These are phyloP conservation scores for Fusarium illudens DNA, from an alignment of 2,329 filamentous ascomycete genomes.

Conservation along the genomic window DNA sequence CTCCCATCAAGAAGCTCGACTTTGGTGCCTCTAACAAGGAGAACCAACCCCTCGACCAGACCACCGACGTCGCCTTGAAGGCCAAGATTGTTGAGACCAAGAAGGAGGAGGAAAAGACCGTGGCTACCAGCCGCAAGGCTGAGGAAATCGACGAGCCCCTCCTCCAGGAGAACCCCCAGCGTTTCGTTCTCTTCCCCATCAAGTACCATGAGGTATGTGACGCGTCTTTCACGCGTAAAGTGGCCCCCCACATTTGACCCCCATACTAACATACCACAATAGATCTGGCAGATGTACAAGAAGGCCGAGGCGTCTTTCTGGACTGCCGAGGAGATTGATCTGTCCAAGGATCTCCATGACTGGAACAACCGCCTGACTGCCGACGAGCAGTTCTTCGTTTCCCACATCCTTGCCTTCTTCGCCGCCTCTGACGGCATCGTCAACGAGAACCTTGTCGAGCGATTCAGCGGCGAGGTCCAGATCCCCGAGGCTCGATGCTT, in stretches of 20 bases:
- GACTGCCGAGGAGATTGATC: slow-evolving; percentile 99
- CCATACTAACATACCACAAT: slow-evolving; percentile 49
- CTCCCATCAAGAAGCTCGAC: slow-evolving; percentile 88
- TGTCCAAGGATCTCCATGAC: slow-evolving; percentile 98
- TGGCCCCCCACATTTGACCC: slow-evolving; percentile 49
- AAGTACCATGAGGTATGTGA: slow-evolving; percentile 96
- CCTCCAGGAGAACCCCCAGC: slow-evolving; percentile 92
- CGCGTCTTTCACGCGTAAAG: slow-evolving; percentile 73
- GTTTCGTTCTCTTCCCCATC: slow-evolving; percentile 98
- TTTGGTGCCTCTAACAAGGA: slow-evolving; percentile 82
- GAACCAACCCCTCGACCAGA: slow-evolving; percentile 68
- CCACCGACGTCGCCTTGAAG: slow-evolving; percentile 66
- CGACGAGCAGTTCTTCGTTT: slow-evolving; percentile 98
- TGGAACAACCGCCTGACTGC: slow-evolving; percentile 98
- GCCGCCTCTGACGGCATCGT: slow-evolving; percentile 98
- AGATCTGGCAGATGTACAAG: slow-evolving; percentile 99
- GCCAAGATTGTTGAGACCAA: slow-evolving; percentile 62
- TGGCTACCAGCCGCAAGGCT: slow-evolving; percentile 65
- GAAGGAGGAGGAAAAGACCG: slow-evolving; percentile 48
- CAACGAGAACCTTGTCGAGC: slow-evolving; percentile 98
- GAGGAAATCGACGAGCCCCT: slow-evolving; percentile 88
- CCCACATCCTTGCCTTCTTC: slow-evolving; percentile 98
- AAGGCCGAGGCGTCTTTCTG: slow-evolving; percentile 99
- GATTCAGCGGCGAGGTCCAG: slow-evolving; percentile 96
- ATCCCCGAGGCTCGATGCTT: slow-evolving; percentile 98